Base-by-base conservation (phyloP, 768 basidiomycete genomes). In the Xerocomellus chrysenteron region DNA sequence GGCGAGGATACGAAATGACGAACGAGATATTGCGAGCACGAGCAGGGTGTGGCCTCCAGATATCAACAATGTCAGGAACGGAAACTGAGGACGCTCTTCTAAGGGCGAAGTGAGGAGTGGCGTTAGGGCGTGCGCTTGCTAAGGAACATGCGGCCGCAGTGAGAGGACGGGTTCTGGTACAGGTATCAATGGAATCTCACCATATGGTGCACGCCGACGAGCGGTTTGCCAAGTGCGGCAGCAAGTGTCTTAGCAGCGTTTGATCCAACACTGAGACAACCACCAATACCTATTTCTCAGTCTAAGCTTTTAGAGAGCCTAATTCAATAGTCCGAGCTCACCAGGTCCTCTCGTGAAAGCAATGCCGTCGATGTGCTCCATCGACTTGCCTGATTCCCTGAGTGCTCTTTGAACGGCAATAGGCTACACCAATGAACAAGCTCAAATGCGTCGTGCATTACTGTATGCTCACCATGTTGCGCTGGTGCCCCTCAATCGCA, bases 71-170 rank as follows among this genome's bases (percentile, higher is more conserved):
- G 90, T 87, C 36, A 98, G 80, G 75, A 95, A 98, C 0, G 96
- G 96, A 68, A 89, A 98, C 24, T 64, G 51, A 69, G 93, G 73
- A 65, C 76, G 51, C 24, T 78, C 63, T 11, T 60, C 52, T 0
- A 73, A 56, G 52, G 71, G 73, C 9, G 80, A 74, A 0, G 94
- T 92, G 14, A 96, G 79, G 26, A 91, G 71, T 0, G 88, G 80
- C 0, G 92, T 95, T 0, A 95, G 76, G 0, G 95, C 91, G 66
- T 97, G 96, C 0, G 90, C 95, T 92, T 95, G 94, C 93, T 94
- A 33, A 33, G 33, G 33, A 33, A 12, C 33, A 33, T 33, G 33
- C 11, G 33, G 33, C 11, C 11, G 33, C 11, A 33, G 21, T 21
- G 33, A 33, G 33, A 33, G 11, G 33, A 4, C 12, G 33, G 33